These are phyloP conservation scores for Clarireedia sp. DNA, from an alignment of 2,329 filamentous ascomycete species.

Conservation along the genomic window DNA sequence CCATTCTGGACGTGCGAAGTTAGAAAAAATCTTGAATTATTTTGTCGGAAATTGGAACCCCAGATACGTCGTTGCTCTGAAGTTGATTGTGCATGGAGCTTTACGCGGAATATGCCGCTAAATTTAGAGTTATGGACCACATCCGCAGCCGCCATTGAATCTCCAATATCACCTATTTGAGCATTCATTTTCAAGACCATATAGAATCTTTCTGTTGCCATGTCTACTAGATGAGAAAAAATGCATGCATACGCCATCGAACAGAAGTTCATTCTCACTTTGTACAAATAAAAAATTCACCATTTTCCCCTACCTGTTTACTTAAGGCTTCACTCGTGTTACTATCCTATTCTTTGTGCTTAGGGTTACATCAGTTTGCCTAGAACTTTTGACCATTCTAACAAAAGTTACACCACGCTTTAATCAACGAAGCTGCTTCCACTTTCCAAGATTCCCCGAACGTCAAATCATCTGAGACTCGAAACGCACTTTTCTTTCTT, in stretches of 20 bases:
- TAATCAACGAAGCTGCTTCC: not conserved
- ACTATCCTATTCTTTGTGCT: not conserved
- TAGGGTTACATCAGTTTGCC: not conserved
- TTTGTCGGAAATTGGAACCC: not conserved
- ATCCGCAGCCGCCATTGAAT: not conserved
- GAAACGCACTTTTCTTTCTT: not conserved
- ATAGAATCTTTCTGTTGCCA: too few species aligned
- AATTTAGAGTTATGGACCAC: not conserved
- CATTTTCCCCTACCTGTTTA: not conserved
- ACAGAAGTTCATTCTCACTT: too few species aligned
- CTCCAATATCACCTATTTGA: not conserved
- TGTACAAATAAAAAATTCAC: not conserved
- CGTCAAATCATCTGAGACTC: not conserved
- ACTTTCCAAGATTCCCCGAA: not conserved
- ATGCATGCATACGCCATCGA: not conserved
- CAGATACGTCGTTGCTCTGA: constrained; percentile 16
- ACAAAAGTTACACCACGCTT: not conserved
- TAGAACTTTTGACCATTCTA: not conserved
- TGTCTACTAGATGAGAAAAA: constrained; percentile 1
- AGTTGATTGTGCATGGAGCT: constrained; percentile 9
- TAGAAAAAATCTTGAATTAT: not conserved
- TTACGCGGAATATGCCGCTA: constrained; percentile 7
- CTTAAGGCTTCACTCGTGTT: not conserved
- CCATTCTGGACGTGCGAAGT: constrained; percentile 34
- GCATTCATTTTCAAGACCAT: too few species aligned